Percentiles rank a stretch among this genome's conserved stretches.
Conservation (phyloP, 2,329 filamentous ascomycete species). For the Annulohypoxylon truncatum region DNA sequence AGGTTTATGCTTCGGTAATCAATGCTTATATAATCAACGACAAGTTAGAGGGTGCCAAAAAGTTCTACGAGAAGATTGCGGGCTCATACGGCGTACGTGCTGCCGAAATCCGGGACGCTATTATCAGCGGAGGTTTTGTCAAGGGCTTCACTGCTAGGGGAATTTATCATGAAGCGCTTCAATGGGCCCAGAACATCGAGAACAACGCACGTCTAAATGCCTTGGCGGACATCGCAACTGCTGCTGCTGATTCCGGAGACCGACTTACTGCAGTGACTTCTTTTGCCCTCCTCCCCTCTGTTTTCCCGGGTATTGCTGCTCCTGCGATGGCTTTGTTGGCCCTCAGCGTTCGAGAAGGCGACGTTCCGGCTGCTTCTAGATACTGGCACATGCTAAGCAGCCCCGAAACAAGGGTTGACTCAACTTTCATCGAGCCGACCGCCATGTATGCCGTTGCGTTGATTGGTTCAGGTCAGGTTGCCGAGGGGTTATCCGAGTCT, state of each 20-base stretch:
- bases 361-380: conserved; percentile 79
- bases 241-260: conserved; percentile 83
- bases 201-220: conserved; percentile 68
- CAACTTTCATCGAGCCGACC: conserved; percentile 83
- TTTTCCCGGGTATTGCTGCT: conserved; percentile 61
- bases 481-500: conserved; percentile 82
- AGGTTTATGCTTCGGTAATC: conserved; percentile 92
- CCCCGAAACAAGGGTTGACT: conserved; percentile 68
- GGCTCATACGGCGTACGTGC: conserved; percentile 69
- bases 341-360: conserved; percentile 84
- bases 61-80: conserved; percentile 86
- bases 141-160: conserved; percentile 78
- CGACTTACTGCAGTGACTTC: conserved; percentile 74
- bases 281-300: conserved; percentile 68
- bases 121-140: conserved; percentile 81
- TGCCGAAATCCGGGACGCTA: conserved; percentile 74
- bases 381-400: conserved; percentile 83
- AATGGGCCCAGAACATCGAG: conserved; percentile 75
- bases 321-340: conserved; percentile 86
- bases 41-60: conserved; percentile 82
- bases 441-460: conserved; percentile 91
- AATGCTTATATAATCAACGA: conserved; percentile 87
- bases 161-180: conserved; percentile 77
- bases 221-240: conserved; percentile 78
- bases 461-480: conserved; percentile 84